Conservation (phyloP, 805 yeast species). For the Pichia phayaonensis region DNA sequence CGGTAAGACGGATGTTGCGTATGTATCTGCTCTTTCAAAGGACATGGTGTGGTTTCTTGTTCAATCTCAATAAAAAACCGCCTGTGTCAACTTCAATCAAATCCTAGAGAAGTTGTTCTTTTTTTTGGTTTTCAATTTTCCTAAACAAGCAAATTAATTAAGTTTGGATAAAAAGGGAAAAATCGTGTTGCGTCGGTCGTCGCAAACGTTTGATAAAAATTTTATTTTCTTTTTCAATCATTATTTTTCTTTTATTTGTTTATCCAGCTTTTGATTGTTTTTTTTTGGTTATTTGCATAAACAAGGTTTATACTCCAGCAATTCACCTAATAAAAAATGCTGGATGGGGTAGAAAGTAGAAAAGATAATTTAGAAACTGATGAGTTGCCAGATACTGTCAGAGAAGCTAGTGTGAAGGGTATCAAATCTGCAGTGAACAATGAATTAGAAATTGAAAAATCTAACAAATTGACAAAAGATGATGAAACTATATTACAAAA, state of each 20-base stretch:
- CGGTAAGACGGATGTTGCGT: slow-evolving; percentile 78
- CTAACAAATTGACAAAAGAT: not conserved
- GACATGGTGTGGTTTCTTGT: slow-evolving; percentile 38
- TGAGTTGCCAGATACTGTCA: not conserved
- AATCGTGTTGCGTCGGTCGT: not conserved
- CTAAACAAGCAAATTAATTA: not conserved
- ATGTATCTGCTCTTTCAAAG: slow-evolving; percentile 64
- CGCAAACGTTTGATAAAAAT: not conserved
- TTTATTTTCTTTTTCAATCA: not conserved
- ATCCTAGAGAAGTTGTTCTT: not conserved
- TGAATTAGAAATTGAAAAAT: not conserved
- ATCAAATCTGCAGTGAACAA: not conserved
- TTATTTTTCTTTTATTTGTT: not conserved
- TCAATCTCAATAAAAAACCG: not conserved
- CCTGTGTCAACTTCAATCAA: not conserved
- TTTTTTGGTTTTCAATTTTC: not conserved
- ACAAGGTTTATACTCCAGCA: too few species aligned
- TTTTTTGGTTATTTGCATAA: not conserved
- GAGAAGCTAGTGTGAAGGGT: not conserved
- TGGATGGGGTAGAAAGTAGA: not conserved
- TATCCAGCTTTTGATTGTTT: not conserved
- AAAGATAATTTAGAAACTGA: not conserved
- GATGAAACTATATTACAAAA: slow-evolving; percentile 8
- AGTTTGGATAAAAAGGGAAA: not conserved
- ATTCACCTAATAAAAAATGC: not conserved